Base-by-base conservation (phyloP, 176 grass and related monocot species). In the Alopecurus myosuroides region DNA sequence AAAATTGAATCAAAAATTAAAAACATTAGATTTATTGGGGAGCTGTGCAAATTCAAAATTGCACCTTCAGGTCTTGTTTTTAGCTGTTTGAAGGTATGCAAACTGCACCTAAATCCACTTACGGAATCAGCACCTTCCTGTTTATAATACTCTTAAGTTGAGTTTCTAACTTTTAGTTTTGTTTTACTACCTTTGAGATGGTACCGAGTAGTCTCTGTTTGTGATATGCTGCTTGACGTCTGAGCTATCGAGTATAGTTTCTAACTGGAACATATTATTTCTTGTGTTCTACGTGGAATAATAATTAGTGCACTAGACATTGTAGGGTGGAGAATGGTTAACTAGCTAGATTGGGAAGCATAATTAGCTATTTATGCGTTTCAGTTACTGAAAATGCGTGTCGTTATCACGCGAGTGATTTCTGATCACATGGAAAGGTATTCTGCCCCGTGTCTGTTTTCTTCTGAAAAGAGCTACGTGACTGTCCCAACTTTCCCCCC, bases 1-100 rank as follows among this genome's bases (percentile, higher is more conserved):
- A 98, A 98, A 61, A 95, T 98, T 45, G 95, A 98, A 82, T 92
- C 95, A 68, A 95, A 98, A 85, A 98, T 95, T 81, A 98, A 85
- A 88, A 98, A 98, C 83, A 98, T 98, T 45, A 87, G 95, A 30
- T 95, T 98, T 90, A 98, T 95, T 56, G 93, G 93, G 83, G 95
- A 98, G 58, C 68, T 98, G 28, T 93, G 93, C 93, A 95, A 95
- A 80, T 98, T 98, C 78, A 95, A 90, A 85, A 91, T 95, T 90
- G 95, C 93, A 72, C 81, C 93, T 82, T 35, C 91, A 80, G 66
- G 76, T 69, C 89, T 95, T 84, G 85, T 95, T 78, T 94, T 98
- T 90, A 95, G 77, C 77, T 98, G 95, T 85, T 95, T 98, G 65
- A 98, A 98, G 95, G 95, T 98, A 90, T 34, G 58, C 10, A 35